Evolutionary conservation across 202 grass and related monocot species (phyloP), one percentile per base, ranked within the genome.

Genomic region (Brachypodium distachyon): DNA sequence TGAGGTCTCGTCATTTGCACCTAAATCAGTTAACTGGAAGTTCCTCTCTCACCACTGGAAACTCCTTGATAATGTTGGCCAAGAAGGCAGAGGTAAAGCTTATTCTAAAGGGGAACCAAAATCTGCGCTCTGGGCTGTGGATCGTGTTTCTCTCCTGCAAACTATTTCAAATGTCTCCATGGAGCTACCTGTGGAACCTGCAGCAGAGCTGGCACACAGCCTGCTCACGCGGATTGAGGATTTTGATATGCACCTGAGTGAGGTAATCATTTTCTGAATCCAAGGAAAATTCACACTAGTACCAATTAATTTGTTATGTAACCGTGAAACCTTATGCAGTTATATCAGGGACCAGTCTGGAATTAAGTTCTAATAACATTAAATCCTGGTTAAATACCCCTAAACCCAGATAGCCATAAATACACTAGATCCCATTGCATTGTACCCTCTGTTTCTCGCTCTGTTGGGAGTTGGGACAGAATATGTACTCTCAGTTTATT

Each of bases 81-180:
- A 76, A 72, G 80, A 93, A 18, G 67, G 77, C 37, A 51, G 16
- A 85, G 61, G 79, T 39, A 73, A 89, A 87, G 47, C 25, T 77
- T 68, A 28, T 82, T 72, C 90, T 77, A 77, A 82, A 79, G 84
- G 52, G 48, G 89, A 94, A 37, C 77, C 77, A 55, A 89, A 84
- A 22, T 88, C 84, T 74, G 80, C 82, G 7, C 77, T 82, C 6
- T 97, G 95, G 95, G 86, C 91, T 68, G 64, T 84, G 59, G 87
- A 97, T 70, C 91, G 95, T 77, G 95, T 94, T 70, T 90, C 84
- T 51, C 87, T 97, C 33, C 83, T 97, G 55, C 80, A 92, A 77
- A 94, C 84, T 33, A 94, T 97, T 77, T 92, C 91, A 72, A 94
- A 97, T 87, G 91, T 97, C 70, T 97, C 91, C 72, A 89, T 86